Percentiles rank a stretch among this genome's conserved stretches.
Evolutionary conservation across 345 rosid species (phyloP).

Genomic region (Mallotus nudiflorus): DNA sequence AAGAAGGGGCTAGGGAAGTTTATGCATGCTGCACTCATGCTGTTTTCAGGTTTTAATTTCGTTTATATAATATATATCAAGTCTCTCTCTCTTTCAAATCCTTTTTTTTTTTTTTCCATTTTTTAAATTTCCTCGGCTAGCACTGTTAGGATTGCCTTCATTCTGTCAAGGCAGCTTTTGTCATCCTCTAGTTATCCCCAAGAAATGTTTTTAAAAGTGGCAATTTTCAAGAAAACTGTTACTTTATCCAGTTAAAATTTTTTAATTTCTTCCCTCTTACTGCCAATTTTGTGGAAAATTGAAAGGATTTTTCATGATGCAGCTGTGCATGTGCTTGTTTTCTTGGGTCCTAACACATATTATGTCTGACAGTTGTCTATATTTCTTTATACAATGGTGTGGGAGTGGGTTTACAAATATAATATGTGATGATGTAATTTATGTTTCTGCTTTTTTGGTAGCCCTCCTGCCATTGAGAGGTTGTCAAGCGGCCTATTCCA

Average conservation of each 20-base stretch:
- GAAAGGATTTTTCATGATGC: no score
- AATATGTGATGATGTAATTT: neutral
- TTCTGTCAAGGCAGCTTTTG: neutral
- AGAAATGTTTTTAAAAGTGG: no score
- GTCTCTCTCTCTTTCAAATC: no score
- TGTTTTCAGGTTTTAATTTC: constrained; percentile 51
- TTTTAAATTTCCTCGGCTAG: neutral
- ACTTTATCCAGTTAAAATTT: no score
- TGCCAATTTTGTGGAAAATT: neutral
- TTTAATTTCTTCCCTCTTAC: no score
- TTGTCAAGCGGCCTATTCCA: constrained; percentile 89
- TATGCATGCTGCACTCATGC: constrained; percentile 38
- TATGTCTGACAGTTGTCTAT: neutral
- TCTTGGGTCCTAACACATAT: no score
- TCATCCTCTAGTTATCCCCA: no score
- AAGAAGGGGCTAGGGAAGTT: constrained; percentile 37
- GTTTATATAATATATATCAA: neutral
- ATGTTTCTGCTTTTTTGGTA: constrained; percentile 22
- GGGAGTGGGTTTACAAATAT: neutral
- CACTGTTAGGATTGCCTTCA: neutral
- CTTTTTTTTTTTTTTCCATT: neutral
- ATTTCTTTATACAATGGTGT: neutral
- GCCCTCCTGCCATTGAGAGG: constrained; percentile 94
- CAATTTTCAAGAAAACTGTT: no score
- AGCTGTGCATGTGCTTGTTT: neutral